Evolutionary conservation across 2,329 filamentous ascomycete species (phyloP).

Genomic region (Tolypocladium ovalisporum): DNA sequence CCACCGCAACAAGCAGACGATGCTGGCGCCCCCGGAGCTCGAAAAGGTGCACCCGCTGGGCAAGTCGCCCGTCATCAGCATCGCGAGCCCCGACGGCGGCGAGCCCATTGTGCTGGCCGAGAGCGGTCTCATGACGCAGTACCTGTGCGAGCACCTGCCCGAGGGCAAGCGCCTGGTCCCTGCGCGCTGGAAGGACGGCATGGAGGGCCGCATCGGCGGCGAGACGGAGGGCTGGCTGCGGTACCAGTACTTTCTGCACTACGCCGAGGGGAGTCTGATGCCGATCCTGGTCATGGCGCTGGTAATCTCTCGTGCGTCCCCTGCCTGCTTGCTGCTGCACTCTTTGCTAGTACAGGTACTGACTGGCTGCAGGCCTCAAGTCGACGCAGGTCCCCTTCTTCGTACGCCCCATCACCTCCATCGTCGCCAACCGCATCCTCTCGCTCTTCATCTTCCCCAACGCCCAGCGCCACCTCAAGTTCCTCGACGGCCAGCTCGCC

Average conservation of each 20-base stretch:
- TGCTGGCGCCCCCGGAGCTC: conserved; percentile 65
- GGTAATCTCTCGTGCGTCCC: conserved; percentile 39
- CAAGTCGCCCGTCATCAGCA: conserved; percentile 69
- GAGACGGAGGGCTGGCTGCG: conserved; percentile 51
- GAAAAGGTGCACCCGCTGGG: conserved; percentile 74
- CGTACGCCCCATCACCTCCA: conserved; percentile 37
- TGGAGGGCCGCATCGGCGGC: conserved; percentile 44
- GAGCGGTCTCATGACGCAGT: conserved; percentile 71
- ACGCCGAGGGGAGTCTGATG: conserved; percentile 78
- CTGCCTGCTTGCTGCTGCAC: too few species aligned
- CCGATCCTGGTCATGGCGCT: conserved; percentile 53
- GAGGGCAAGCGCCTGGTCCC: conserved; percentile 37
- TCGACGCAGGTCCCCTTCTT: conserved; percentile 38
- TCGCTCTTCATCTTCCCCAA: conserved; percentile 34
- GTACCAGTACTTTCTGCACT: conserved; percentile 66
- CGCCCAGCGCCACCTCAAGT: conserved; percentile 32
- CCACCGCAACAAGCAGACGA: conserved; percentile 52
- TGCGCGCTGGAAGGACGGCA: conserved; percentile 43
- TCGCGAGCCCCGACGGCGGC: conserved; percentile 34
- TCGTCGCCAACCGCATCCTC: conserved; percentile 31
- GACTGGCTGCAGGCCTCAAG: conserved; percentile 25
- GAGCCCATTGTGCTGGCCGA: conserved; percentile 61
- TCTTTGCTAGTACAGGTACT: too few species aligned
- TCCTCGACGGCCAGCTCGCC: conserved; percentile 38
- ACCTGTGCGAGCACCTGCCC: conserved; percentile 57